These are phyloP conservation scores for Cetraspora pellucida DNA, from an alignment of 192 early-diverging fungal species.

Conservation along the genomic window DNA sequence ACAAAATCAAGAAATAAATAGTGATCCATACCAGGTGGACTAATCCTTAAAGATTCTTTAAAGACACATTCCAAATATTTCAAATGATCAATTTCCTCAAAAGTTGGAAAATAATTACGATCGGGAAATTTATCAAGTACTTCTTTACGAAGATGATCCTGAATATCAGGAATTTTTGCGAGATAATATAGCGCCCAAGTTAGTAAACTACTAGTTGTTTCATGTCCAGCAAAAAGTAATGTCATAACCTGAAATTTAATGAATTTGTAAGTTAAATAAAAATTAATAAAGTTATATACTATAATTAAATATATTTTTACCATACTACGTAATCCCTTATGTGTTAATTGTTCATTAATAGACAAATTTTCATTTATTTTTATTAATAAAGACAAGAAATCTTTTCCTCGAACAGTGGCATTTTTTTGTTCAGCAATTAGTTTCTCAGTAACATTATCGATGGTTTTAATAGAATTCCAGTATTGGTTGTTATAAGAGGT, in stretches of 20 bases:
- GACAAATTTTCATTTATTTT: slow-evolving; percentile 46
- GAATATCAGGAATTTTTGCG: slow-evolving; percentile 46
- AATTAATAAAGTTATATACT: neutral
- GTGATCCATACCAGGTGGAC: slow-evolving; percentile 42
- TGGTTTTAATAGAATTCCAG: slow-evolving; percentile 26
- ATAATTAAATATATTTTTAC: no score
- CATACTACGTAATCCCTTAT: slow-evolving; percentile 48
- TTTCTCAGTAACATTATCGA: slow-evolving; percentile 40
- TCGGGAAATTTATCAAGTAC: slow-evolving; percentile 41
- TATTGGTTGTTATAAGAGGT: slow-evolving; percentile 28
- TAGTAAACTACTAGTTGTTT: slow-evolving; percentile 53
- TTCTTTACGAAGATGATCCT: slow-evolving; percentile 52
- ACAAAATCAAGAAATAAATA: neutral
- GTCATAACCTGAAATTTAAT: slow-evolving; percentile 1
- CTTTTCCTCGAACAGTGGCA: slow-evolving; percentile 35
- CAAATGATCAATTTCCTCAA: slow-evolving; percentile 52
- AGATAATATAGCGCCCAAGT: slow-evolving; percentile 56
- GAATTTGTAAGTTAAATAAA: neutral
- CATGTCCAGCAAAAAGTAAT: no score
- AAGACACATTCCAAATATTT: slow-evolving; percentile 53
- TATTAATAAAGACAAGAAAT: slow-evolving; percentile 51
- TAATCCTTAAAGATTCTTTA: slow-evolving; percentile 53
- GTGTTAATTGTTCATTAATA: slow-evolving; percentile 40
- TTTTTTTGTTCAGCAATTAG: slow-evolving; percentile 45
- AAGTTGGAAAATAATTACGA: slow-evolving; percentile 37